Base-by-base conservation (phyloP, 139 green algal species). In the Tetraselmis chui region DNA sequence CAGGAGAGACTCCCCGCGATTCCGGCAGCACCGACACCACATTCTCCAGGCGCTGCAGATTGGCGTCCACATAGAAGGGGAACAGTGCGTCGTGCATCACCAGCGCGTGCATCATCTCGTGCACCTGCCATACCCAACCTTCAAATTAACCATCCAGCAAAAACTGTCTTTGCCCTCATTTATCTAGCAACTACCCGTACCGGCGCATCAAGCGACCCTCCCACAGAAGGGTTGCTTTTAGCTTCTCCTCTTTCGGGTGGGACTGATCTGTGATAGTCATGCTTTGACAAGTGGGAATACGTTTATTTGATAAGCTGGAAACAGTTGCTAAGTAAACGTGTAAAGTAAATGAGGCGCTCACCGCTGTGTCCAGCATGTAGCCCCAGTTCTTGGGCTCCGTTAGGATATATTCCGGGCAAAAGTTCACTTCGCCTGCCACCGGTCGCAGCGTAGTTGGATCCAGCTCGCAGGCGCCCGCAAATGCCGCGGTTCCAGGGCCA, bases 31-130 rank as follows among this genome's bases (percentile, higher is more conserved):
- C 18, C 45, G 45, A 25, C 45, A 67, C 45, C 18, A 67, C 45
- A 5, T 18, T 5, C 45, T 67, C 45, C 18, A 67, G 45, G 11
- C 11, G 45, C 45, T 18, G 45, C 5, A 67, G 45, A 27, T 58
- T 29, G 24, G 2, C n/a, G 77, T 80, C 77, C 18, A 31, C 32
- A 32, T 59, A 80, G 28, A 59, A 31, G 77, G 28, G 24, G 29
- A 31, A 80, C 28, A 80, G 77, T 23, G 27, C 32, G 24, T 31
- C 29, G 29, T 80, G 29, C 28, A 80, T 59, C 27, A 80, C 77
- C 2, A 80, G 77, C 28, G 77, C 77, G n/a, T 80, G 77, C 29
- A 80, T 27, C 31, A 80, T 32, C 77, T 80, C 77, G 77, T 80
- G 77, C 28, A 80, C n/a, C n/a, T n/a, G n/a, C n/a, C n/a, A n/a